These are phyloP conservation scores for Lupinus albus DNA, from an alignment of 306 rosid genomes.

Conservation along the genomic window DNA sequence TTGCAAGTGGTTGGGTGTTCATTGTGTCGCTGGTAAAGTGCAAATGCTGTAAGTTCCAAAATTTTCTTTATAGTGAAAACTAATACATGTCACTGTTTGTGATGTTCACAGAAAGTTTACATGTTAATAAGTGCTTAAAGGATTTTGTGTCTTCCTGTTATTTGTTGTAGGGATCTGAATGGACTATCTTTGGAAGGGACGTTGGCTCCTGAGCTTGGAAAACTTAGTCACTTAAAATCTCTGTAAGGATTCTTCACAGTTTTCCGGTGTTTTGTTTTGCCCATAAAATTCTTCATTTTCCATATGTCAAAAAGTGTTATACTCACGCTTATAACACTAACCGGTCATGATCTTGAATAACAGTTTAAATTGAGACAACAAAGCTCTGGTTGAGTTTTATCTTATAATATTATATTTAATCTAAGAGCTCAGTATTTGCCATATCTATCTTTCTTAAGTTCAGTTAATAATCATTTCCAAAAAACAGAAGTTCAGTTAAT, in stretches of 20 bases:
- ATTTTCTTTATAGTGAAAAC: neutral
- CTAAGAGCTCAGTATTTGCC: constrained; percentile 15
- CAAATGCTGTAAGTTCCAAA: constrained; percentile 68
- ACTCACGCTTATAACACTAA: neutral
- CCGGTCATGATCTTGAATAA: neutral
- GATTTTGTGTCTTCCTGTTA: constrained; percentile 33
- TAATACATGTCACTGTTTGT: constrained; percentile 1
- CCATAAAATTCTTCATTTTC: neutral
- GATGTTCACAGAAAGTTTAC: constrained; percentile 1
- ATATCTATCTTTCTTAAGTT: neutral
- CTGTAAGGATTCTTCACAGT: constrained; percentile 63
- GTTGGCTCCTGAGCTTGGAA: constrained; percentile 78
- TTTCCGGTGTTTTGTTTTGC: neutral
- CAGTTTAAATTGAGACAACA: neutral
- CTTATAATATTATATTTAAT: constrained; percentile 3
- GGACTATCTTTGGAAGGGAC: constrained; percentile 75
- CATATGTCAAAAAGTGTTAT: neutral
- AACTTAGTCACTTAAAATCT: constrained; percentile 62
- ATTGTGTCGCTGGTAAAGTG: constrained; percentile 65
- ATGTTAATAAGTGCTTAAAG: constrained; percentile 30
- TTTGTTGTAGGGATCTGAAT: constrained; percentile 62
- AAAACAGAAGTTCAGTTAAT: constrained; percentile 2
- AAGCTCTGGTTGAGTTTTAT: constrained; percentile 15
- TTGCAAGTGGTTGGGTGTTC: constrained; percentile 80
- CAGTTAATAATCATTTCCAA: constrained; percentile 1